Evolutionary conservation across 345 rosid genomes (phyloP), one percentile per base, ranked within the genome.

Genomic region (Populus alba): DNA sequence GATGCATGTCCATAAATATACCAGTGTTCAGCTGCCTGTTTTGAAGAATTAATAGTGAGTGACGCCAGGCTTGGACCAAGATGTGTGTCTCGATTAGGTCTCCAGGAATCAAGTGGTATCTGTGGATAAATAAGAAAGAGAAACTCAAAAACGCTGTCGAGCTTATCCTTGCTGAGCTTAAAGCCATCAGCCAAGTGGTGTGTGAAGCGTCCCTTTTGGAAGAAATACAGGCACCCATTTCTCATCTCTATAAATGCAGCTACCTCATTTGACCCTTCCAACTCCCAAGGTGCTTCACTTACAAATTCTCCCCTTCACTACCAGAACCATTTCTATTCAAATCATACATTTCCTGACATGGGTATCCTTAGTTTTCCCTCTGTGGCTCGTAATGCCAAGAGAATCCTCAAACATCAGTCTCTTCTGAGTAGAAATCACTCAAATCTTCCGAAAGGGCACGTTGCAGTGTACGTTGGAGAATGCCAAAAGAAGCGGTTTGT

Each of bases 281-380:
- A 27, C 17, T 12, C 17, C 7, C 38, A 10, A 27, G 18, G 13
- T 22, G 1, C 53, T 37, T n/a, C 29, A 37, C 49, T 15, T 53
- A 2, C 23, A 6, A 53, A 20, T 18, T 3, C 59, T 20, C 9
- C 23, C 1, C n/a, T 53, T 20, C 59, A 7, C 59, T 53, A 6
- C 59, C 31, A 25, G 4, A 41, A 39, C 12, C 33, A 47, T 13
- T 71, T n/a, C 25, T 2, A 70, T n/a, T 70, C 8, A 41, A 4
- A 38, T 23, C 31, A 49, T 67, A 17, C 6, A 41, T 62, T 18
- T 12, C 25, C 7, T 7, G 20, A 27, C 1, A 87, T 81, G 88
- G 80, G 81, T 39, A 66, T 85, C 33, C 83, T 53, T 18, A 7
- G 29, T 53, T 55, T 76, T 37, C 53, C 71, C 31, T 75, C 63